Evolutionary conservation across 2,329 filamentous ascomycete genomes (phyloP).

Genomic region (Epicoccum sorghinum): DNA sequence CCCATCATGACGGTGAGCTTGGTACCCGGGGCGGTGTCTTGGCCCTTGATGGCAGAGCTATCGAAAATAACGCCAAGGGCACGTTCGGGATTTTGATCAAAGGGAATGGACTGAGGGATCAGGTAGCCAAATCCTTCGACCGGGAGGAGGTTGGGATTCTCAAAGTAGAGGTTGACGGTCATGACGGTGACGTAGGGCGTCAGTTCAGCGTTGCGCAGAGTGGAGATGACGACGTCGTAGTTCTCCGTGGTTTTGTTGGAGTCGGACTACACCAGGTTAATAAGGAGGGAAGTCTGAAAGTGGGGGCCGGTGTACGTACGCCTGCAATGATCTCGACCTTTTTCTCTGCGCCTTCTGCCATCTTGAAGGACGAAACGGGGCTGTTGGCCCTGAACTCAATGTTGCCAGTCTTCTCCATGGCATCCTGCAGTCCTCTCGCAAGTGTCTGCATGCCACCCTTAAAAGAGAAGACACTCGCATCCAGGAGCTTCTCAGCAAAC

Average conservation of each 20-base stretch:
- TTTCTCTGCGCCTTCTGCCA: slow-evolving; percentile 14
- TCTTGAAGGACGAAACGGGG: slow-evolving; percentile 29
- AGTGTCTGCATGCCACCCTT: slow-evolving; percentile 52
- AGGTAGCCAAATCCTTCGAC: slow-evolving; percentile 87
- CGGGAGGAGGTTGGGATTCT: slow-evolving; percentile 66
- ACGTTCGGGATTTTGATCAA: slow-evolving; percentile 77
- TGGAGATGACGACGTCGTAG: slow-evolving; percentile 42
- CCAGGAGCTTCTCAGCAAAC: slow-evolving; percentile 40
- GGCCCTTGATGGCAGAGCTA: slow-evolving; percentile 66
- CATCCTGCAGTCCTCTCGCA: slow-evolving; percentile 42
- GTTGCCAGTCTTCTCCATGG: slow-evolving; percentile 46
- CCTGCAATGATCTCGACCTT: slow-evolving; percentile 33
- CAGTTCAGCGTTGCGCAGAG: slow-evolving; percentile 52
- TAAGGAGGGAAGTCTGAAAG: not conserved
- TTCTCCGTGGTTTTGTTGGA: slow-evolving; percentile 21
- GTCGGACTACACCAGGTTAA: slow-evolving; percentile 25
- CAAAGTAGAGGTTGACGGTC: slow-evolving; percentile 90
- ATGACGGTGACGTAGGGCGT: slow-evolving; percentile 79
- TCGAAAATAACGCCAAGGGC: slow-evolving; percentile 94
- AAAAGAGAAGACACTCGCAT: slow-evolving; percentile 52
- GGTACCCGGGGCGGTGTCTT: slow-evolving; percentile 68
- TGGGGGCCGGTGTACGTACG: slow-evolving; percentile 21
- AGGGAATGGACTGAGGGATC: slow-evolving; percentile 75
- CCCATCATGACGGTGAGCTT: slow-evolving; percentile 95
- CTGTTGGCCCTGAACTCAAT: slow-evolving; percentile 49